Evolutionary conservation across 2,329 filamentous ascomycete genomes (phyloP), one percentile per base, ranked within the genome.

Genomic region (Epichloe hybrida): DNA sequence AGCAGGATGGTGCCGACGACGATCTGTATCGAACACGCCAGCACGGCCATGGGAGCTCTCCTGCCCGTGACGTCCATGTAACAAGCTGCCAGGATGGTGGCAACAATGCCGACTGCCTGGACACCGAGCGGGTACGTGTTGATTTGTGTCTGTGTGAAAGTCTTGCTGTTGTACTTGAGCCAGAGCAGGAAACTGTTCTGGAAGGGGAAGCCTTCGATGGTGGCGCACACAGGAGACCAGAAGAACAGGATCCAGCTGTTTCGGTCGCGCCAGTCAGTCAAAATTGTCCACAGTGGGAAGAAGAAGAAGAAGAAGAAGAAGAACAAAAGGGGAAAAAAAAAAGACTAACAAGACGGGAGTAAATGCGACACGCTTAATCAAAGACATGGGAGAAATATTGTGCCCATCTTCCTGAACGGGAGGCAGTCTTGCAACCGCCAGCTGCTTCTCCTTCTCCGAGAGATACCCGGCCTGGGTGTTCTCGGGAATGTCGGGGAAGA

Each of bases 401-500:
- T 42, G 40, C 11, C 40, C 11, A 6, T 42, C 20, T 42, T 42
- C 13, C 12, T 27, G 40, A 11, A 42, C 5, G 12, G 17, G 12
- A 5, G 17, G 40, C 40, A 13, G 40, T 21, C 40, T 42, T 13
- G 40, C 40, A 0, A 66, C 52, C 0, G 75, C 75, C 2, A 73
- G 67, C 2, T 57, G 57, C 39, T 69, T 70, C 58, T 73, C 74
- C 4, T 71, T 70, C 0, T 72, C 70, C 1, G 67, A 66, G 13
- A 79, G 64, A 13, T 66, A 66, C 42, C 66, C 67, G 0, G 70
- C 71, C 1, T 66, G 65, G 1, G 73, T 66, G 0, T 74, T 76
- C 21, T 72, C 70, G 0, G 64, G 76, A 59, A 53, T 76, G 17
- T 68, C 65, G 1, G 66, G 66, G 44, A 69, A 68, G 41, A 68